Conservation (phyloP, 176 grass and related monocot species). For the Puccinellia tenuiflora region DNA sequence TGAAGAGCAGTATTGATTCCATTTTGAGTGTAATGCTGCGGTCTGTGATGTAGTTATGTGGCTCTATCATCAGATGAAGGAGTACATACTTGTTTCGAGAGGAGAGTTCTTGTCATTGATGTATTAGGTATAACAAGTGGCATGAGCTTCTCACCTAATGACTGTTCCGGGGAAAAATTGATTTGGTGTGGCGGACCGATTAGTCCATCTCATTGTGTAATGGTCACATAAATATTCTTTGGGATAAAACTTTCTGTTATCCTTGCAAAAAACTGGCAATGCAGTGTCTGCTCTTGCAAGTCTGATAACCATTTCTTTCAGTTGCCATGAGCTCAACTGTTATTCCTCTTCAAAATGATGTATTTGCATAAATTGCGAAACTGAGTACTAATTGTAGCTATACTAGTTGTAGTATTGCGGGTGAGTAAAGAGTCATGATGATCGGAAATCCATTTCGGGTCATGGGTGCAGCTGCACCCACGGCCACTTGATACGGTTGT, state of each 20-base stretch:
- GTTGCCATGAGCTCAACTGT: not conserved
- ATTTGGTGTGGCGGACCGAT: too few relatives aligned
- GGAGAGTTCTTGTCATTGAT: too few relatives aligned
- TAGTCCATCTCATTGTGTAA: too few relatives aligned
- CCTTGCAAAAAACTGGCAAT: too few relatives aligned
- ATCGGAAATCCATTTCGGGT: too few relatives aligned
- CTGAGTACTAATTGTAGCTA: not conserved
- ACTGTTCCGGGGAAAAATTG: too few relatives aligned
- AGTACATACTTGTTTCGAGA: not conserved
- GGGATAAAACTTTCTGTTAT: not conserved
- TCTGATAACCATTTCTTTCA: not conserved
- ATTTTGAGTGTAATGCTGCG: conserved; percentile 11
- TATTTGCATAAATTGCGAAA: not conserved
- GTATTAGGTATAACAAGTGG: too few relatives aligned
- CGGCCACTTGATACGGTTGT: too few relatives aligned
- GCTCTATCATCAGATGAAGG: not conserved
- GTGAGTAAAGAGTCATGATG: not conserved
- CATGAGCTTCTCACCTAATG: too few relatives aligned
- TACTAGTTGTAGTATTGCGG: not conserved
- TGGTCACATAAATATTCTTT: not conserved
- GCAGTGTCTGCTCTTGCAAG: not conserved
- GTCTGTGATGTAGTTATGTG: not conserved
- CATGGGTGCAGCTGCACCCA: too few relatives aligned
- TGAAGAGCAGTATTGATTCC: not conserved
- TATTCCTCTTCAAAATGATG: not conserved